Base-by-base conservation (phyloP, 192 early-diverging fungal species). In the Mortierella antarctica region DNA sequence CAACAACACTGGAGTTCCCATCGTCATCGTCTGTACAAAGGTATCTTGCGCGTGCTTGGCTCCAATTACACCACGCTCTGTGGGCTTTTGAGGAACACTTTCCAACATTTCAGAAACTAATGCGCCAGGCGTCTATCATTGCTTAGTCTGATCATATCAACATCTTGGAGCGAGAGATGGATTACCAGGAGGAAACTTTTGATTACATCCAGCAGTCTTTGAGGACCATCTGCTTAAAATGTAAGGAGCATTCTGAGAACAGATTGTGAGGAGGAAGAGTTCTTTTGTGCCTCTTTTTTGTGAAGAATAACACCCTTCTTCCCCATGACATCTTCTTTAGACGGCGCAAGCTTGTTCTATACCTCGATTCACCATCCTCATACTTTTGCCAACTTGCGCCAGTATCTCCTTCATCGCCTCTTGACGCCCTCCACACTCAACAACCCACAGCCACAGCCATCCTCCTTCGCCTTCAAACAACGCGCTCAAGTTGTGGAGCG, bases 131-230 rank as follows among this genome's bases (percentile, higher is more conserved):
- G 3, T 31, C 31, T 31, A 31, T 31, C 21, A 41, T 23, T 56
- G 40, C 51, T 17, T 70, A 92, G 90, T 77, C 91, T 31, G 97
- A 99, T 67, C 68, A 86, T 13, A 90, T 94, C 62, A 86, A 83
- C 70, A 75, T 71, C 47, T 75, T 97, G 70, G 96, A 97, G 83
- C 90, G 92, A 50, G 93, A 95, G 47, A 83, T 88, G 40, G 95
- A 91, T 18, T 97, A 89, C 81, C 91, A 90, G 74, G 96, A 99
- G 59, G 96, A 97, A 67, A 92, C 92, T 50, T 97, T 99, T 84
- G 97, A 99, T 79, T 97, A 92, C 82, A 95, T 99, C 70, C 96
- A 98, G 80, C 96, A 98, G 76, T 88, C 89, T 31, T 84, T 97
- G 56, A 90, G 97, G 61, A 94, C 96, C 21, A 87, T 97, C 10